Conservation (phyloP, 176 grass and related monocot genomes). For the Luzula sylvatica region DNA sequence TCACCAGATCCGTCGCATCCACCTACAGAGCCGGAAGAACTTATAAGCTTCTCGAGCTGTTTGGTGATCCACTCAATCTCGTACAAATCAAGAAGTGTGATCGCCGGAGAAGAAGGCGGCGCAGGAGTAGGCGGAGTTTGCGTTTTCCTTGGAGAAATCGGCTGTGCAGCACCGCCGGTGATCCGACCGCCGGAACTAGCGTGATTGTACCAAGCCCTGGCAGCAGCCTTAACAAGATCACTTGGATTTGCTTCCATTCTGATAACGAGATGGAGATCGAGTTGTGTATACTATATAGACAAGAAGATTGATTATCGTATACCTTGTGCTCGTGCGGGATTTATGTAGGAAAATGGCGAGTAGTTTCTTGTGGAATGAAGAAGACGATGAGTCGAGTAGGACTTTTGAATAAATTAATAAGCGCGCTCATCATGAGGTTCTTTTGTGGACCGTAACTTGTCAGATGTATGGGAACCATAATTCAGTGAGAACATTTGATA, state of each 20-base stretch:
- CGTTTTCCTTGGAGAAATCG: background rate
- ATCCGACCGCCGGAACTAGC: background rate
- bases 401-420: too few relatives aligned
- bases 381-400: background rate
- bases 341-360: background rate
- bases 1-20: conserved; percentile 1
- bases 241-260: conserved; percentile 13
- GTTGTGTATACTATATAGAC: background rate
- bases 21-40: background rate
- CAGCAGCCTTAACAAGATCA: background rate
- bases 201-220: background rate
- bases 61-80: conserved; percentile 60
- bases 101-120: background rate
- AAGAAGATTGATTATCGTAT: background rate
- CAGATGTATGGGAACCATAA: too few relatives aligned
- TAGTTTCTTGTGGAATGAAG: background rate
- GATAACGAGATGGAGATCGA: background rate
- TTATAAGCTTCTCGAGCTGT: conserved; percentile 41
- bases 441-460: too few relatives aligned
- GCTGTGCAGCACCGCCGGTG: background rate
- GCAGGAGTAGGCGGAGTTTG: background rate
- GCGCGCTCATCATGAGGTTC: background rate
- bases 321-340: background rate
- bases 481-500: too few relatives aligned
- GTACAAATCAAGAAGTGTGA: conserved; percentile 70